Conservation (phyloP, 139 green algal species). For the Dunaliella sp. region DNA sequence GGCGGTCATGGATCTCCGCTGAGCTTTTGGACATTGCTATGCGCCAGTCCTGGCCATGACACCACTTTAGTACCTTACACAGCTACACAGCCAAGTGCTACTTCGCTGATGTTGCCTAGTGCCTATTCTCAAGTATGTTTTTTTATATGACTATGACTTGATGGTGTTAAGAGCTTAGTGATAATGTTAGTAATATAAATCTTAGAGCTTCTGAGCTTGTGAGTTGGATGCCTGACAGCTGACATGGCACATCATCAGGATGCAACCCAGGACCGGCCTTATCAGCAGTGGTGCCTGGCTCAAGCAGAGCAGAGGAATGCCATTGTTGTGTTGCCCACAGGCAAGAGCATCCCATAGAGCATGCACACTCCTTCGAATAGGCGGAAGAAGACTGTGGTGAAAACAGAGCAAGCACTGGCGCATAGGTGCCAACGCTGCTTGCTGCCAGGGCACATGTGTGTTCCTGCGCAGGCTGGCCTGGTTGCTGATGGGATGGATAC, state of each 20-base stretch:
- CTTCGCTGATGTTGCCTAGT: background rate
- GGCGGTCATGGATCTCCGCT: no score
- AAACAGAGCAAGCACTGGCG: background rate
- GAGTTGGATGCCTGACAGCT: background rate
- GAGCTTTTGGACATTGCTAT: no score
- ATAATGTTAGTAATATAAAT: background rate
- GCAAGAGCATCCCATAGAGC: background rate
- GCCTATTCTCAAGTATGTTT: background rate
- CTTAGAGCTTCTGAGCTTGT: background rate
- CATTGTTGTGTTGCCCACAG: background rate
- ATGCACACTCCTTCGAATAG: background rate
- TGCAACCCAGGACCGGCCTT: background rate
- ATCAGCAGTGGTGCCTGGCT: background rate
- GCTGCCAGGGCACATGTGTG: background rate
- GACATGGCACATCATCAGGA: no score
- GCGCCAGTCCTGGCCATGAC: no score
- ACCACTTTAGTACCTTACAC: no score
- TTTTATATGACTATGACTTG: background rate
- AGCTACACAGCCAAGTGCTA: background rate
- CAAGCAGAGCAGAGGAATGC: background rate
- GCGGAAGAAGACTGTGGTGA: background rate
- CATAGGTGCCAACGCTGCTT: background rate
- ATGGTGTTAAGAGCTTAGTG: background rate
- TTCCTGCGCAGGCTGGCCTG: background rate
- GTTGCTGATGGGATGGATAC: background rate